Evolutionary conservation across 768 basidiomycete genomes (phyloP), one percentile per base, ranked within the genome.

Genomic region (Rhizopogon vinicolor): DNA sequence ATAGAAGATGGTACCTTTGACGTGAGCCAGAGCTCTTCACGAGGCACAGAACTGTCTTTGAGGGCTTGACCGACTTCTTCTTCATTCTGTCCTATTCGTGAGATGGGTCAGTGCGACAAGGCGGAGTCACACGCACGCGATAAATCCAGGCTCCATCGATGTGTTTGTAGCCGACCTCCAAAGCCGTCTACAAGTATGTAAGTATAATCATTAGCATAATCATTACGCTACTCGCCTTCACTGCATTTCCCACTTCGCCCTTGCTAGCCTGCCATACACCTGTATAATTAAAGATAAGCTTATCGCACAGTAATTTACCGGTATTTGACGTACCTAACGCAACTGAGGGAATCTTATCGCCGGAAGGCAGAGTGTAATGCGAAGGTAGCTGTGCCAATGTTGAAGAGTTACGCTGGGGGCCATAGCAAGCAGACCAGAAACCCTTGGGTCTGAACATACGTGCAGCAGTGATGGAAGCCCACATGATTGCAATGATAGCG

Each of bases 81-180:
- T 67, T 89, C 87, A 51, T 89, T 89, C 84, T 83, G 52, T 6
- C 35, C 3, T 3, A 16, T 6, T 10, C 9, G 19, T n/a, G 25
- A 10, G 41, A 22, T 58, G 12, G 19, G 44, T 63, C 22, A 58
- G 42, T 55, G n/a, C 8, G 7, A 55, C 7, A n/a, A 31, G 39
- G 29, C 7, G 40, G 9, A 5, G 16, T 16, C 10, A 6, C 7
- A 68, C 79, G 7, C 56, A 84, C 86, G 41, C 76, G 65, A 60
- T 89, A 90, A 44, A 77, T 74, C 86, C 86, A 89, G 41, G 87
- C 87, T 16, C 80, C 86, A 59, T 88, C 87, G 44, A 89, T 86
- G 62, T 88, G 87, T 57, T 81, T 75, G 61, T 89, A 89, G 0
- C 87, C 87, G 5, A 79, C 71, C 25, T 75, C 72, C 52, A 89